These are phyloP conservation scores for Tieghemostelium lacteum DNA, from an alignment of 78 protist species.

Conservation along the genomic window DNA sequence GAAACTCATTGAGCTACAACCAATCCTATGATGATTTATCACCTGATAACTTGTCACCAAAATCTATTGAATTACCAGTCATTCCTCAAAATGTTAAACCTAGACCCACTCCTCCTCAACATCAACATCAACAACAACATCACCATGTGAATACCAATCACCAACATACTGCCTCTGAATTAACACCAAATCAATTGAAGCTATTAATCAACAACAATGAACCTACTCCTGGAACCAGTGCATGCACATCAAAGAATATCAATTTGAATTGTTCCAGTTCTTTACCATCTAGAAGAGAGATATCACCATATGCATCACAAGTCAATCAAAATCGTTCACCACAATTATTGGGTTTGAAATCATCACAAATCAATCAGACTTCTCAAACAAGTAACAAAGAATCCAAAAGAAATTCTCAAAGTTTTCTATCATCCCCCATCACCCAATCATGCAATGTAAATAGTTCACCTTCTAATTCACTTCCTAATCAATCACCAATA, in stretches of 20 bases:
- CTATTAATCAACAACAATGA: background rate
- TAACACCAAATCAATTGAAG: background rate
- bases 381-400: background rate
- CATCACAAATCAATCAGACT: background rate
- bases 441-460: background rate
- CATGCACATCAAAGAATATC: background rate
- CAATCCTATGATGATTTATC: background rate
- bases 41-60: background rate
- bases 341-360: background rate
- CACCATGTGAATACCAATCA: too few species aligned
- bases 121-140: background rate
- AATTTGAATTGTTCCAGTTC: background rate
- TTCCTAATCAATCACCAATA: too few species aligned
- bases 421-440: background rate
- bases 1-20: constrained; percentile 9
- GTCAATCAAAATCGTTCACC: background rate
- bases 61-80: background rate
- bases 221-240: background rate
- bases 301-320: background rate
- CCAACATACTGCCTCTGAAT: too few species aligned
- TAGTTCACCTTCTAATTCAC: background rate
- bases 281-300: background rate
- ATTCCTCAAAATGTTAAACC: background rate
- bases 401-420: background rate
- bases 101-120: background rate